Base-by-base conservation (phyloP, 208 protist species). In the Kentomonas sorsogonicus region DNA sequence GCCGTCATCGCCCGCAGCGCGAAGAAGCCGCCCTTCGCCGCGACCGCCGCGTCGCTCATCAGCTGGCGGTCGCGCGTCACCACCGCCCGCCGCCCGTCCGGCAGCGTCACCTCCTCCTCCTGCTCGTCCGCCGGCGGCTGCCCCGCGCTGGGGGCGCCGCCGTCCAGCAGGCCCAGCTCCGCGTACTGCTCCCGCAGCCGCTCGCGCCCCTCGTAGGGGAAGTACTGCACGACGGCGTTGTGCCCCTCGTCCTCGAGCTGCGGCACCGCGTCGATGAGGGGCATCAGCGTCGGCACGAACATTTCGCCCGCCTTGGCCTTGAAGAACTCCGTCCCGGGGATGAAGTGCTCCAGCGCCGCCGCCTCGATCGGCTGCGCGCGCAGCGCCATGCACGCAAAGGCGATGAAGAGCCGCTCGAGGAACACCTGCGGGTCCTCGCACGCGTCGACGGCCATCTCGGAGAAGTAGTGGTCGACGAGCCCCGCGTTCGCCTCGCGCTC, bases 371-470 rank as follows among this genome's bases (percentile, higher is more conserved):
- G 87, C 52, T 90, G 81, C 3, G 81, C 69, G 54, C 87, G 83
- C 13, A 83, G 54, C 52, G 82, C 74, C 52, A 94, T 20, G 25
- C 69, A 78, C 31, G 83, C 79, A 26, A 94, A 71, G 33, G 73
- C 73, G 31, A 77, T 65, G 46, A 94, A 90, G 13, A 94, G 63
- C 31, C 86, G 64, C 62, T 91, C 83, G 16, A 94, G 66, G 45
- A 89, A 94, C 22, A 74, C 72, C 64, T 94, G 83, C 16, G 83
- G 83, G 25, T 94, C 83, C 59, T 94, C 83, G 53, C 87, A 86
- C 13, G 80, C 81, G 61, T 94, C 87, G 1, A 74, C 84, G 7
- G 81, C 83, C 75, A 94, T 90, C 60, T 91, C 87, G 1, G 79
- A 87, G 29, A 94, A 66, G 59, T 80, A 81, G 56, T 89, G 76